Percentiles rank a stretch among this genome's conserved stretches.
Conservation (phyloP, 1,284 basidiomycete genomes). For the Lentinula novae-zelandiae region DNA sequence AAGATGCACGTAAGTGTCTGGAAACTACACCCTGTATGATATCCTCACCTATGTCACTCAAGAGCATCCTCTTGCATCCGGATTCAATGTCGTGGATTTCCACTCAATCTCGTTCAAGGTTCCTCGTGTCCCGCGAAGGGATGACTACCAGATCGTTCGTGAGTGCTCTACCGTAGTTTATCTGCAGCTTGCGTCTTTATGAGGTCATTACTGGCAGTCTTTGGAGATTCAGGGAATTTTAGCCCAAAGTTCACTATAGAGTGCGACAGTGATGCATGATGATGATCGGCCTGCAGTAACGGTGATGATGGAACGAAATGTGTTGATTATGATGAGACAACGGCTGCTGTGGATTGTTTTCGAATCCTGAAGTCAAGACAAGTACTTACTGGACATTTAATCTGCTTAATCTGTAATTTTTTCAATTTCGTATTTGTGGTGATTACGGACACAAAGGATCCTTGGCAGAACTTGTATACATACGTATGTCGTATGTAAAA, state of each 20-base stretch:
- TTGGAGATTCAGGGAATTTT: slow-evolving; percentile 49
- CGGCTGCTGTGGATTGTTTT: too few relatives aligned
- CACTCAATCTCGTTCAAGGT: slow-evolving; percentile 33
- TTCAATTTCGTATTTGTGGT: too few relatives aligned
- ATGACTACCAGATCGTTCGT: slow-evolving; percentile 43
- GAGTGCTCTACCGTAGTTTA: slow-evolving; percentile 19
- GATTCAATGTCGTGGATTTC: slow-evolving; percentile 35
- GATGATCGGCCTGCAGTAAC: background rate
- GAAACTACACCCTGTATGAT: background rate
- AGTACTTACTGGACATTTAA: too few relatives aligned
- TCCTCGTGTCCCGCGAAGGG: slow-evolving; percentile 30
- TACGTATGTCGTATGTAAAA: too few relatives aligned
- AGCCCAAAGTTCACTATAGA: slow-evolving; percentile 26
- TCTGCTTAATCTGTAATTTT: too few relatives aligned
- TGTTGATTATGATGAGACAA: background rate
- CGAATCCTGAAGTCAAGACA: too few relatives aligned
- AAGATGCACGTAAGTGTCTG: slow-evolving; percentile 19
- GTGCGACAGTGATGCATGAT: background rate
- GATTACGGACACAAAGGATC: too few relatives aligned
- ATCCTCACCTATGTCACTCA: background rate
- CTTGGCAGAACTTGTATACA: too few relatives aligned
- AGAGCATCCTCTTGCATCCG: slow-evolving; percentile 36
- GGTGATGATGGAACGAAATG: background rate
- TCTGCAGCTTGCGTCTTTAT: background rate
- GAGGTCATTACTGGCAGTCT: slow-evolving; percentile 28